Evolutionary conservation across 2,329 filamentous ascomycete genomes (phyloP).

Genomic region (Neophaeococcomyces mojaviensis): DNA sequence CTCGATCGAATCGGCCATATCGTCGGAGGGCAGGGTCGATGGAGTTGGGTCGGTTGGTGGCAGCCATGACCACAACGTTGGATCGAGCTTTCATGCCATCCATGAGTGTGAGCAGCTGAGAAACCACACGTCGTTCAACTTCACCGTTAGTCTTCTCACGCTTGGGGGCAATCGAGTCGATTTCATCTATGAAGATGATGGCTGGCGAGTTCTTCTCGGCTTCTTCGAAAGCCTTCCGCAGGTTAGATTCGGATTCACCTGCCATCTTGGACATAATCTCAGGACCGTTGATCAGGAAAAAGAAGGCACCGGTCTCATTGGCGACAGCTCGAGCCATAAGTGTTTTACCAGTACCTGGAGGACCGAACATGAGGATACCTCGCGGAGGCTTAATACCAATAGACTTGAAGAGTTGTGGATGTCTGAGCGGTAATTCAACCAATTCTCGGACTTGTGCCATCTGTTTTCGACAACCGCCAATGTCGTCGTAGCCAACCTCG

Average conservation of each 20-base stretch:
- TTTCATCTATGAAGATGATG: constrained; percentile 99
- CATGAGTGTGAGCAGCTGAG: constrained; percentile 94
- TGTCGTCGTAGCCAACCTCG: constrained; percentile 98
- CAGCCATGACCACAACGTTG: constrained; percentile 98
- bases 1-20: constrained; percentile 97
- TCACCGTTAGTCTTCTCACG: constrained; percentile 99
- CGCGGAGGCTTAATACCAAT: constrained; percentile 99
- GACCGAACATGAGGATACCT: constrained; percentile 92
- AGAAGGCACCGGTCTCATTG: constrained; percentile 98
- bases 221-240: constrained; percentile 98
- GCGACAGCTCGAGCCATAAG: constrained; percentile 97
- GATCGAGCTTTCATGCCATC: constrained; percentile 99
- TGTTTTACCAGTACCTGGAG: constrained; percentile 98
- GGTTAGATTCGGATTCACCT: constrained; percentile 95
- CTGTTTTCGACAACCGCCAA: constrained; percentile 98
- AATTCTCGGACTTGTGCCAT: constrained; percentile 99
- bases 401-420: constrained; percentile 98
- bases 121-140: constrained; percentile 96
- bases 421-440: constrained; percentile 91
- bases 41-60: constrained; percentile 97
- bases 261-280: constrained; percentile 99
- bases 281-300: constrained; percentile 98
- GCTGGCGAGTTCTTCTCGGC: constrained; percentile 98
- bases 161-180: constrained; percentile 98
- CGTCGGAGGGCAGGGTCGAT: constrained; percentile 96